Base-by-base conservation (phyloP, 1,284 basidiomycete genomes). In the Sphagnurus paluster region DNA sequence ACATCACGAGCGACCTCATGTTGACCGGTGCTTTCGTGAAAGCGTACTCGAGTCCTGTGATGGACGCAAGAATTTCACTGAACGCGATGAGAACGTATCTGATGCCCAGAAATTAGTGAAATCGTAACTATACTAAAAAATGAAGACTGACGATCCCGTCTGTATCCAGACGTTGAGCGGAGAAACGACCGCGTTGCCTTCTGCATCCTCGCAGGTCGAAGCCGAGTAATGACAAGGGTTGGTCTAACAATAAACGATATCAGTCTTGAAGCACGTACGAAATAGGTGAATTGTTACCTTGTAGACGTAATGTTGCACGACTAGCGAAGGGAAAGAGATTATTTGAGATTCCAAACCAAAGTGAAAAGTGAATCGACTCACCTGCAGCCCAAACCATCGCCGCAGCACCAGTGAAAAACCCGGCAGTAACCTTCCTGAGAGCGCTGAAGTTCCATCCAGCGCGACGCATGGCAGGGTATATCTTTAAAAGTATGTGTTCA, bases 41-140 rank as follows among this genome's bases (percentile, higher is more conserved):
- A n/a, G 90, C 92, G 63, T 93, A 93, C 65, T 95, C 92, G 54
- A 88, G 73, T 8, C 84, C 84, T 0, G 90, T 93, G 66, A 95
- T 90, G 7, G 86, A 89, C 1, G 90, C 89, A 43, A 95, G 78
- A 60, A 95, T 91, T 70, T 90, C 84, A 57, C 78, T 82, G 57
- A 87, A 72, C 4, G 83, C 85, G 56, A 89, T 75, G 25, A 90
- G 67, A 45, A 88, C 65, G 61, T 86, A 87, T 17, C 71, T 74
- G 33, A n/a, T 34, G 10, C 13, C 28, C 20, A 38, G n/a, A n/a
- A n/a, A 24, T 14, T 23, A n/a, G 7, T 36, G 21, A 6, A 42
- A 16, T 6, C 7, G 11, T 8, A 10, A n/a, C 24, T n/a, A 49
- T 28, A 43, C 26, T 21, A 35, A 16, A n/a, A 17, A 36, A 34